Base-by-base conservation (phyloP, 1,284 basidiomycete genomes). In the Tilletiopsis washingtonensis region DNA sequence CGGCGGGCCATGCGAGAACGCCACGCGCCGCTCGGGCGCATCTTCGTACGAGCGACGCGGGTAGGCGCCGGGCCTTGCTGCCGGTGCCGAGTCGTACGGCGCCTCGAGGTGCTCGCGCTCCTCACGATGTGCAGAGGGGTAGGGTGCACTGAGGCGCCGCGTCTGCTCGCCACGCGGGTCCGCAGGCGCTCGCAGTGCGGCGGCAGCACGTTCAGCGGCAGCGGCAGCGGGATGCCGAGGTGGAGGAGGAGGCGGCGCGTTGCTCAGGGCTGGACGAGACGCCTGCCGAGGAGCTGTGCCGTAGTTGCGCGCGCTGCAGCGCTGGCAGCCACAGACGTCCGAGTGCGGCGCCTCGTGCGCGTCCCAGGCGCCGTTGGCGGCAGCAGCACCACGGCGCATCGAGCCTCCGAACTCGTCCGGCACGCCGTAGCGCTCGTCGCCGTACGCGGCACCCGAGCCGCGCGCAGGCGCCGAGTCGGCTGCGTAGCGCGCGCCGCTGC, bases 261-360 rank as follows among this genome's bases (percentile, higher is more conserved):
- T 46, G 4, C 14, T 21, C 5, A 9, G 6, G 12, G 9, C 43
- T 25, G 21, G 14, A 23, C 45, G 24, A 17, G 4, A 24, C 21
- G 37, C 21, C 6, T 19, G 29, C 5, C 24, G 27, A 20, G n/a
- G n/a, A n/a, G 15, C 24, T 5, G 40, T 4, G 17, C 26, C n/a
- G 38, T 67, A 67, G 45, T 67, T 58, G 2, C 56, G 51, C 1
- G 51, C 59, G 3, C 59, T 62, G 45, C 65, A 67, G 34, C 55
- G 49, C 25, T 61, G 59, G 38, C 65, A 67, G 3, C 65, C 65
- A 24, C 65, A 67, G 5, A 64, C 56, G n/a, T 59, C 60, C 6
- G 63, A 63, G 45, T 67, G 65, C 15, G 59, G 50, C 17, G 59
- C 43, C 17, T 26, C 26, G 14, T 34, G n/a, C n/a, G n/a, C n/a